Evolutionary conservation across 352 stramenopile genomes (phyloP).

Genomic region (Pythium oligandrum): DNA sequence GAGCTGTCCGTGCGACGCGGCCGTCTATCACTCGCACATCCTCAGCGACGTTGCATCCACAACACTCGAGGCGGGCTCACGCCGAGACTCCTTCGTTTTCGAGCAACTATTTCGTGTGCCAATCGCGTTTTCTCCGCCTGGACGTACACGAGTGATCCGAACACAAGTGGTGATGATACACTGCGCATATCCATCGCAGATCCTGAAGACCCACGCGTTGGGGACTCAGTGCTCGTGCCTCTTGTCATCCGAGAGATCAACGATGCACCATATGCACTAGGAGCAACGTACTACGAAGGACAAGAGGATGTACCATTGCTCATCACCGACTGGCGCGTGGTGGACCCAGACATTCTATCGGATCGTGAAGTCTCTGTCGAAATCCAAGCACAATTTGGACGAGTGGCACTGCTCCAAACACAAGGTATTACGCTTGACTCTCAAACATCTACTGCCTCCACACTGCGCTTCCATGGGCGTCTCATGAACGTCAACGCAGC

Average conservation of each 20-base stretch:
- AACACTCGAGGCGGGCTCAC: too few species aligned
- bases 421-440: background rate
- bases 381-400: slow-evolving; percentile 27
- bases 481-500: slow-evolving; percentile 39
- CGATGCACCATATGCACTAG: slow-evolving; percentile 47
- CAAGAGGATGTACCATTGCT: slow-evolving; percentile 51
- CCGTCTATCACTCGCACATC: background rate
- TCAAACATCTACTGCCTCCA: too few species aligned
- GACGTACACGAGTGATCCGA: slow-evolving; percentile 32
- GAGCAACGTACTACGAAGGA: slow-evolving; percentile 25
- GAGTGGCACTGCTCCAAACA: slow-evolving; percentile 15
- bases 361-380: slow-evolving; percentile 22
- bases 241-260: slow-evolving; percentile 53
- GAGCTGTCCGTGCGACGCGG: slow-evolving; percentile 5
- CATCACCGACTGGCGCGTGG: slow-evolving; percentile 26
- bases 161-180: slow-evolving; percentile 43
- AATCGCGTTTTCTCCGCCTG: slow-evolving; percentile 30
- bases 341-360: slow-evolving; percentile 35
- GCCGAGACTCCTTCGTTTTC: background rate
- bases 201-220: background rate
- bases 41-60: too few species aligned
- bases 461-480: slow-evolving; percentile 21
- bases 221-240: slow-evolving; percentile 32
- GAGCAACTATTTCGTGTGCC: slow-evolving; percentile 20
- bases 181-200: slow-evolving; percentile 28